Percentiles rank a stretch among this genome's conserved stretches.
Conservation (phyloP, 2,329 filamentous ascomycete species). For the Colletotrichum cordylinicola region DNA sequence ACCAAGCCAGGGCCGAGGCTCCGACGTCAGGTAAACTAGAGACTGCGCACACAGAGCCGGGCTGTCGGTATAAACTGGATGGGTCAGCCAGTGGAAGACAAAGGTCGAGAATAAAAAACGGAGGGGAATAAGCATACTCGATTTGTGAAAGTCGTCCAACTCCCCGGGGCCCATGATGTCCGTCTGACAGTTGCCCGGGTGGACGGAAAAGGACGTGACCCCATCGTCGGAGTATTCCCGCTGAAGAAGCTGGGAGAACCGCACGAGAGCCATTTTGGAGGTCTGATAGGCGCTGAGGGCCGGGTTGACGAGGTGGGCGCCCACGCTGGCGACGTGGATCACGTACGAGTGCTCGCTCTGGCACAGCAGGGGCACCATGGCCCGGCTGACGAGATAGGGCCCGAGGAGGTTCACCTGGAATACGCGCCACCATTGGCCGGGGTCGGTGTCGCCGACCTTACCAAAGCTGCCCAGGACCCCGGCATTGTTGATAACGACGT, state of each 20-base stretch:
- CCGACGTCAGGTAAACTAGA: not conserved
- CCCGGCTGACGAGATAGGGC: not conserved
- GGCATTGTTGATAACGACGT: not conserved
- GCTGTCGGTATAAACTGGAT: not conserved
- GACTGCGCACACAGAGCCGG: not conserved
- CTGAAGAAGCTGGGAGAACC: not conserved
- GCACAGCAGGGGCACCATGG: not conserved
- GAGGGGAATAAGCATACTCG: no score
- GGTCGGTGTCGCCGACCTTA: not conserved
- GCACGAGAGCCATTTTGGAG: not conserved
- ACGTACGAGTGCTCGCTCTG: not conserved
- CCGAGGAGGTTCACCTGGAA: not conserved
- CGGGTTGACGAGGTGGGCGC: not conserved
- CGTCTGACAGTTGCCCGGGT: no score
- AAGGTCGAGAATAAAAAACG: no score
- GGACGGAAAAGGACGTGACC: no score
- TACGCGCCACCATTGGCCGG: not conserved
- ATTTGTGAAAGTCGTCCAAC: no score
- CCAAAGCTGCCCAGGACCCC: not conserved
- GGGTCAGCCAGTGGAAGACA: no score
- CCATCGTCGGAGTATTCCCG: no score
- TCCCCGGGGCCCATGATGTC: no score
- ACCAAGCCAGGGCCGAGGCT: not conserved
- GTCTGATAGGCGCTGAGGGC: not conserved
- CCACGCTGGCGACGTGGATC: not conserved